phyloP scores from a whole-genome alignment of 2,329 filamentous ascomycete genomes.

The Epichloe baconii region DNA sequence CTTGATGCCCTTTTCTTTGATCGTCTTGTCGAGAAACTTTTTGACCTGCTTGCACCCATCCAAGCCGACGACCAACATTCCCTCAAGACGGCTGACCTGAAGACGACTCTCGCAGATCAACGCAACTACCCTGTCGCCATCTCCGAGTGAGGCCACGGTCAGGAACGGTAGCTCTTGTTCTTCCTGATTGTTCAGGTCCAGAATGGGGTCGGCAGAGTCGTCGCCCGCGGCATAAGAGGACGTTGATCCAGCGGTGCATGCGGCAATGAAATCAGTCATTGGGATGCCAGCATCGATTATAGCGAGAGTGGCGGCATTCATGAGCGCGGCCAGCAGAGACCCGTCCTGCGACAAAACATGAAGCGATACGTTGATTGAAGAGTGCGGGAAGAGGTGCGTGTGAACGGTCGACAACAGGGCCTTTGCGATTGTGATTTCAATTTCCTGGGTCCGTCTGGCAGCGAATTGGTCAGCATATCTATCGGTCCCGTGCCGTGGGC shows the following conservation, averaged over 20 bases:
- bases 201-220: slow-evolving; percentile 59
- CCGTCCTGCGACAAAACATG: slow-evolving; percentile 87
- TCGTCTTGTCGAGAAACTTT: slow-evolving; percentile 67
- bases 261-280: slow-evolving; percentile 83
- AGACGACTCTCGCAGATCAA: slow-evolving; percentile 79
- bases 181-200: slow-evolving; percentile 68
- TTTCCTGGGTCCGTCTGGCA: slow-evolving; percentile 61
- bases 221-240: slow-evolving; percentile 52
- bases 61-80: slow-evolving; percentile 83
- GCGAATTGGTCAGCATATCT: background rate
- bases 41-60: slow-evolving; percentile 84
- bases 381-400: slow-evolving; percentile 80
- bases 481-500: too few species aligned
- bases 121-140: slow-evolving; percentile 61
- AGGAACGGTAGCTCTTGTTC: slow-evolving; percentile 81
- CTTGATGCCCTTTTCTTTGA: slow-evolving; percentile 55
- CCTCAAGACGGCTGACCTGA: slow-evolving; percentile 70
- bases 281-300: slow-evolving; percentile 91
- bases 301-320: slow-evolving; percentile 85
- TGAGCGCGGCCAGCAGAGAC: slow-evolving; percentile 72
- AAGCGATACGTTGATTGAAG: slow-evolving; percentile 68
- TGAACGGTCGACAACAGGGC: slow-evolving; percentile 69
- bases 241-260: slow-evolving; percentile 76
- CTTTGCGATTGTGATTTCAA: slow-evolving; percentile 65
- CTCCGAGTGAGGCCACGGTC: slow-evolving; percentile 70